Base-by-base conservation (phyloP, 176 grass and related monocot species). In the Neostapfia colusana region DNA sequence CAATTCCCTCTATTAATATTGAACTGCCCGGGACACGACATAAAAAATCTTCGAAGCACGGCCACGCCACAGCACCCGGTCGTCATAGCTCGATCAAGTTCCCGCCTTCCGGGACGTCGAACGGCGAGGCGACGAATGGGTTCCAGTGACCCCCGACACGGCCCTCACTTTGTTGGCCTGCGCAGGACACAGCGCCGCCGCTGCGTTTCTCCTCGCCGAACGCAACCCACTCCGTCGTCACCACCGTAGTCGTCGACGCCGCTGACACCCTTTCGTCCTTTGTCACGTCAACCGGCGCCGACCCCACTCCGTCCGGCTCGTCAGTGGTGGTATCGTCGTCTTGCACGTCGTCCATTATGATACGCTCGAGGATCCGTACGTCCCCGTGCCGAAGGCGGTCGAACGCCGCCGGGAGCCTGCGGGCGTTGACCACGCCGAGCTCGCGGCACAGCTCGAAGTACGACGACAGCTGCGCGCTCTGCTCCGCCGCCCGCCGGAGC, bases 401-500 rank as follows among this genome's bases (percentile, higher is more conserved):
- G 55, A 90, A 85, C 13, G 54, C 54, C 24, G 54, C 37, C 6
- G 84, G 80, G 49, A 90, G 72, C 28, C 65, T 68, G 21, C 83
- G n/a, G 10, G 80, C 84, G 71, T 90, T 90, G 49, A 80, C 84
- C 17, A 86, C 88, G 64, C 80, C 84, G 21, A 90, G 84, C 23
- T 40, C 23, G 44, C 70, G 80, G 84, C 88, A 86, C 11, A 86
- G 49, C 17, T 80, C 80, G 75, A 90, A 73, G 80, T 86, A 90
- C 48, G 80, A 64, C 0, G 66, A 76, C 2, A 90, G 60, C 65
- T 68, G 84, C 15, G 72, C 20, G 72, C 80, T 74, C 49, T 87
- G 77, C 80, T 75, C 84, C 34, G 20, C 76, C 58, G 84, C 80
- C 0, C 44, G 73, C 80, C 76, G 24, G 39, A 87, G 58, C 20